A percentile compares a stretch with the other conserved stretches of the same genome.
phyloP scores from a whole-genome alignment of 1,284 basidiomycete species.

The Rhodotorula sp. region DNA sequence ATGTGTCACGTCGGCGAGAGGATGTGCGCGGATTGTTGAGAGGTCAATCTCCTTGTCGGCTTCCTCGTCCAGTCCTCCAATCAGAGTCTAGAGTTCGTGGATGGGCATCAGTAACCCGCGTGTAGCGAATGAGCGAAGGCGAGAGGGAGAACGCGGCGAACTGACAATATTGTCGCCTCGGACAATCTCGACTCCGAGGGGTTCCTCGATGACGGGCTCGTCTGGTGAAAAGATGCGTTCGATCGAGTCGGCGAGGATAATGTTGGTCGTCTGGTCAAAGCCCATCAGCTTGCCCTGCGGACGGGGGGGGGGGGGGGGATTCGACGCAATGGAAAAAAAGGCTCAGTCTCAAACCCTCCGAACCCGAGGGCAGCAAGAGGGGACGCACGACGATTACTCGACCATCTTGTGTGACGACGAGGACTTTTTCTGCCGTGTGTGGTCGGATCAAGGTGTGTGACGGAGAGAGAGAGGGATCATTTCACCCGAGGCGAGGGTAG shows the following conservation, averaged over 20 bases:
- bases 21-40: constrained; percentile 77
- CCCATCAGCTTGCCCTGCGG: constrained; percentile 79
- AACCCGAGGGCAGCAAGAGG: no score
- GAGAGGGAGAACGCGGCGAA: no score
- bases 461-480: not conserved
- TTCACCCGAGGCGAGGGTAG: not conserved
- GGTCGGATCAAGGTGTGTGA: not conserved
- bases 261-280: constrained; percentile 87
- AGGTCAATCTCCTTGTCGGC: constrained; percentile 78
- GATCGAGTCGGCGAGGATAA: constrained; percentile 84
- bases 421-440: constrained; percentile 64
- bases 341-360: not conserved
- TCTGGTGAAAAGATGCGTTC: constrained; percentile 87
- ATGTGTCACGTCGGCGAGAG: constrained; percentile 54
- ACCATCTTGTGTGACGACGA: constrained; percentile 86
- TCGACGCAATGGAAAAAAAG: no score
- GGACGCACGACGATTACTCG: constrained; percentile 71
- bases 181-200: constrained; percentile 92
- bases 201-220: constrained; percentile 88
- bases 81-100: constrained; percentile 59
- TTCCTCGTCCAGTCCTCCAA: constrained; percentile 86
- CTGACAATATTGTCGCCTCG: constrained; percentile 94
- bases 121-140: no score
- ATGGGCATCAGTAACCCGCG: constrained; percentile 10
- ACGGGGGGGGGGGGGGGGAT: fast-evolving